Evolutionary conservation across 2,329 filamentous ascomycete genomes (phyloP), one percentile per base, ranked within the genome.

Genomic region (Penicillium sp.): DNA sequence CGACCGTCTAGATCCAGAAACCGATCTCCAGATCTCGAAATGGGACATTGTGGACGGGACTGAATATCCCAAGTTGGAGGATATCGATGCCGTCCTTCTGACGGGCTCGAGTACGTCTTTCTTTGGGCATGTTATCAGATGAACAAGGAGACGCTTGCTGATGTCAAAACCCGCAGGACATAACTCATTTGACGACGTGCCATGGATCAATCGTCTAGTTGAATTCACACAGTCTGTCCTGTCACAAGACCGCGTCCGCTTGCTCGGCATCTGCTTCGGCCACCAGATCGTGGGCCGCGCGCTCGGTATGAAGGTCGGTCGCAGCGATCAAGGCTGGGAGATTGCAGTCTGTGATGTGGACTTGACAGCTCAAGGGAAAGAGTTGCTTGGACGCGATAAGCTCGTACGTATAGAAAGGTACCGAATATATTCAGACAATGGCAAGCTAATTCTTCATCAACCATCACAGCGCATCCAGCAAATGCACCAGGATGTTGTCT

Each of bases 181-280:
- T 77, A 90, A 90, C 70, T 86, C 91, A 0, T 94, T 89, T 71
- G 90, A 90, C 62, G 79, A 88, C 67, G 82, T 86, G 53, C 84
- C 88, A 0, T 96, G 92, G 92, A 94, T 95, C 63, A 63, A 88
- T 43, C 86, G 84, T 55, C 82, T 96, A 1, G 88, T 92, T 17
- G 86, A 87, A 1, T 96, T 87, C 69, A 86, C 84, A 0, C 79
- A 81, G 53, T 79, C 82, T 64, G 80, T 90, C 3, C 81, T 91
- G 37, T 80, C 81, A 12, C 83, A 88, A 63, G 79, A 83, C 28
- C 81, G 86, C 0, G 84, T 95, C 7, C 84, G 86, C 38, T 76
- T 93, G n/a, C 82, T 96, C 15, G 92, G 91, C 11, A 83, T 95
- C 15, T 96, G 92, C 76, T 96, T 94, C 74, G 92, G 92, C 5